Conservation (phyloP, 345 rosid genomes). For the Syzygium aromaticum region DNA sequence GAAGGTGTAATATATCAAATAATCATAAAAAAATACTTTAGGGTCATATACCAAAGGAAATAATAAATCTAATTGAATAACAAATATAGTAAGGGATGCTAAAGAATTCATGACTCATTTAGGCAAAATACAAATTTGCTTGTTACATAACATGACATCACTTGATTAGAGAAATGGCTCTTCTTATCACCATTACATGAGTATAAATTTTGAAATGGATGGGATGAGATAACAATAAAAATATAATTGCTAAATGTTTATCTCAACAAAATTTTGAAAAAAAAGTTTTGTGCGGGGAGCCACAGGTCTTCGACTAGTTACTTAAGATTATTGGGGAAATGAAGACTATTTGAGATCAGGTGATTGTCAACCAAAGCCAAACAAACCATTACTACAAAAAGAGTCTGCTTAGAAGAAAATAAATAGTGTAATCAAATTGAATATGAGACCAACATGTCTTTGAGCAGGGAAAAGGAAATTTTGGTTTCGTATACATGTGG, state of each 20-base stretch:
- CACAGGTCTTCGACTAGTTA: not conserved
- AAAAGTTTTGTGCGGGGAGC: not conserved
- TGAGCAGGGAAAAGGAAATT: not conserved
- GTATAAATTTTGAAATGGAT: not conserved
- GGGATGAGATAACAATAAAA: not conserved
- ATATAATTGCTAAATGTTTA: no score
- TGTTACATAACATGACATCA: not conserved
- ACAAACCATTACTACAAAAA: not conserved
- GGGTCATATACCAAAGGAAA: no score
- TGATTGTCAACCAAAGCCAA: not conserved
- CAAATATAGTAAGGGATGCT: no score
- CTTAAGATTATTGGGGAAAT: no score
- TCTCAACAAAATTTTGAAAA: no score
- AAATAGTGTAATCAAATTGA: not conserved
- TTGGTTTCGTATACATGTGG: no score
- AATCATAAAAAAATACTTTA: no score
- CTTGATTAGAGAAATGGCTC: no score
- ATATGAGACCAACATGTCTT: not conserved
- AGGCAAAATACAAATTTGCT: not conserved
- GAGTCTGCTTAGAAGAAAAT: no score
- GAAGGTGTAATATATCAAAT: no score
- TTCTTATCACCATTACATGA: not conserved
- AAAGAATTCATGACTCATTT: no score
- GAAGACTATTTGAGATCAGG: not conserved
- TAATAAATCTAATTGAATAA: not conserved